Conservation (phyloP, 2,329 filamentous ascomycete species). For the Cladosporium oxysporum region DNA sequence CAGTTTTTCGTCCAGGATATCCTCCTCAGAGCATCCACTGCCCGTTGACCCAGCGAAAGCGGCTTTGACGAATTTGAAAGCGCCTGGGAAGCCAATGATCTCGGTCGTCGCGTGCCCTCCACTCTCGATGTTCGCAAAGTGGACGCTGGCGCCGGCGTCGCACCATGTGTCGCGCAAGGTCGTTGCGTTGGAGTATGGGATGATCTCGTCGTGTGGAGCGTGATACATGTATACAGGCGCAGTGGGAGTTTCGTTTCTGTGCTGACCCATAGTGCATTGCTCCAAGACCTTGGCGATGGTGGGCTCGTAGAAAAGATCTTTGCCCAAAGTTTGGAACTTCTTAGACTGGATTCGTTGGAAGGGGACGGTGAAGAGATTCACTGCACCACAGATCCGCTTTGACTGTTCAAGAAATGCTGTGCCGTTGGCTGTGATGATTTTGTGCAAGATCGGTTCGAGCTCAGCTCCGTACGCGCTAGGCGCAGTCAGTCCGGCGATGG, state of each 20-base stretch:
- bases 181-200: slow-evolving; percentile 33
- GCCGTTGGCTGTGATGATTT: slow-evolving; percentile 29
- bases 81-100: slow-evolving; percentile 28
- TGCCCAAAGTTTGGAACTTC: slow-evolving; percentile 20
- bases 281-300: slow-evolving; percentile 26
- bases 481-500: slow-evolving; percentile 28
- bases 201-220: slow-evolving; percentile 31
- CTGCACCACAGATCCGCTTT: slow-evolving; percentile 26
- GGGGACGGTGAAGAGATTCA: slow-evolving; percentile 28
- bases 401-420: slow-evolving; percentile 24
- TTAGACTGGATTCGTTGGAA: slow-evolving; percentile 12
- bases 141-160: slow-evolving; percentile 28
- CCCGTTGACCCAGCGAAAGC: slow-evolving; percentile 30
- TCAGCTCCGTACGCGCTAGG: slow-evolving; percentile 29
- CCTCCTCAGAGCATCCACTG: slow-evolving; percentile 25
- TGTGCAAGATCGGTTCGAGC: slow-evolving; percentile 26
- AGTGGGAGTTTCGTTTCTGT: slow-evolving; percentile 28
- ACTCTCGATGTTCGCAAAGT: slow-evolving; percentile 30
- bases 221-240: slow-evolving; percentile 35
- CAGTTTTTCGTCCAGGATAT: slow-evolving; percentile 24
- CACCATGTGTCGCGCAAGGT: slow-evolving; percentile 32
- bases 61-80: slow-evolving; percentile 28
- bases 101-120: slow-evolving; percentile 34
- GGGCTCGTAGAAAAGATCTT: slow-evolving; percentile 29
- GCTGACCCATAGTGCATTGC: slow-evolving; percentile 30